Percentiles rank a stretch among this genome's conserved stretches.
Conservation (phyloP, 176 grass and related monocot genomes). For the Themeda triandra region DNA sequence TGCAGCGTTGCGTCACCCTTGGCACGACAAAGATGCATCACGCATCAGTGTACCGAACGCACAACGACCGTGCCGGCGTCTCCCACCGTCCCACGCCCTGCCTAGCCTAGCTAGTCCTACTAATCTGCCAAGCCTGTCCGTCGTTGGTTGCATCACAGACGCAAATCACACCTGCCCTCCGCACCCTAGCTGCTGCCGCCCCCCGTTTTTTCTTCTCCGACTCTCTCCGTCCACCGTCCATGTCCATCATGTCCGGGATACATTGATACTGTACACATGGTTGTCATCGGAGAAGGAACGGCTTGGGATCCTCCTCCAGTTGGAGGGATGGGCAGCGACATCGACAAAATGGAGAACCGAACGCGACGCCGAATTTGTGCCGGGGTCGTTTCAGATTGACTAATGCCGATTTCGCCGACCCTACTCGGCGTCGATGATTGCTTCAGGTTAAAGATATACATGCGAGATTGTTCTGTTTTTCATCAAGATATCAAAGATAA, state of each 20-base stretch:
- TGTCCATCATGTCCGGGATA: no score
- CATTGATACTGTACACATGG: not conserved
- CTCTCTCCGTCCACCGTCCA: not conserved
- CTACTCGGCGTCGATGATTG: not conserved
- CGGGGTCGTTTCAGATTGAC: constrained; percentile 3
- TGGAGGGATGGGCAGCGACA: not conserved
- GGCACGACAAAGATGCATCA: not conserved
- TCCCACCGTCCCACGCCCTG: not conserved
- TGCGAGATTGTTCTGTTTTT: not conserved
- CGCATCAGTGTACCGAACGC: not conserved
- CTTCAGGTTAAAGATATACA: not conserved
- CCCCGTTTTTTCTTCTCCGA: not conserved
- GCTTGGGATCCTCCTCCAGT: not conserved
- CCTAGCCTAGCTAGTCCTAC: not conserved
- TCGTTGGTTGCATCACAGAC: not conserved
- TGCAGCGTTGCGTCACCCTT: not conserved
- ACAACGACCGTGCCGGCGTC: not conserved
- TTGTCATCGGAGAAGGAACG: not conserved
- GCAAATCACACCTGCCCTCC: not conserved
- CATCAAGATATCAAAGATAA: not conserved
- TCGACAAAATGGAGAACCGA: not conserved
- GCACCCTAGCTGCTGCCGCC: not conserved
- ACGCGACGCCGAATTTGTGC: not conserved
- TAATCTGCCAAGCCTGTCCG: no score
- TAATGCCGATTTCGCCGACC: not conserved